Evolutionary conservation across 257 asterid species (phyloP).

Genomic region (Solanum pennellii): DNA sequence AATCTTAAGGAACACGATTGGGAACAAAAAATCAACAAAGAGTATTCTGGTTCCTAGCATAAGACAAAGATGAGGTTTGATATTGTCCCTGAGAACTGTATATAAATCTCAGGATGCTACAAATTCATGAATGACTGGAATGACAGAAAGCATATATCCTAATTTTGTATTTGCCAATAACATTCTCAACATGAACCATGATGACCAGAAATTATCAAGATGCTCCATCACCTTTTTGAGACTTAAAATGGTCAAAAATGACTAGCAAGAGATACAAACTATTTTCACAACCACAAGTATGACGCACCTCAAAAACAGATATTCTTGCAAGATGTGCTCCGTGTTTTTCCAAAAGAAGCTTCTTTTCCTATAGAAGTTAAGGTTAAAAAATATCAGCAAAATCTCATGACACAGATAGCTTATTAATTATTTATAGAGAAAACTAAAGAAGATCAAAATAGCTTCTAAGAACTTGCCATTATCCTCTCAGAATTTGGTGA

Average conservation of each 20-base stretch:
- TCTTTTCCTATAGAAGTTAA: slow-evolving; percentile 61
- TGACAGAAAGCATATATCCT: neutral
- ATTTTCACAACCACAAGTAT: neutral
- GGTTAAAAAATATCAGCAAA: neutral
- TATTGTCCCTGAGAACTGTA: neutral
- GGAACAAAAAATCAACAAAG: neutral
- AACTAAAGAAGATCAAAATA: neutral
- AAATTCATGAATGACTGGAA: neutral
- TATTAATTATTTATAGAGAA: neutral
- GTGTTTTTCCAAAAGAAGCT: slow-evolving; percentile 74
- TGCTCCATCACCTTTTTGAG: neutral
- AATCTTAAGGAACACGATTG: neutral
- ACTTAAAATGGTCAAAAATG: neutral
- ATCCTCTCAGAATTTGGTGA: neutral
- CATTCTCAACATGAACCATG: neutral
- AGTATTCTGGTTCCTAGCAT: neutral
- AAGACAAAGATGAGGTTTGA: neutral
- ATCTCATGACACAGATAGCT: neutral
- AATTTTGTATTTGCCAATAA: neutral
- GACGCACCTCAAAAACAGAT: slow-evolving; percentile 83
- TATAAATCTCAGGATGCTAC: neutral
- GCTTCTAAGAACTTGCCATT: neutral
- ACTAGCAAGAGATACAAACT: neutral
- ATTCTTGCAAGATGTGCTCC: slow-evolving; percentile 89
- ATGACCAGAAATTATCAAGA: neutral